phyloP scores from a whole-genome alignment of 2,329 filamentous ascomycete species.

The Boeremia exigua region DNA sequence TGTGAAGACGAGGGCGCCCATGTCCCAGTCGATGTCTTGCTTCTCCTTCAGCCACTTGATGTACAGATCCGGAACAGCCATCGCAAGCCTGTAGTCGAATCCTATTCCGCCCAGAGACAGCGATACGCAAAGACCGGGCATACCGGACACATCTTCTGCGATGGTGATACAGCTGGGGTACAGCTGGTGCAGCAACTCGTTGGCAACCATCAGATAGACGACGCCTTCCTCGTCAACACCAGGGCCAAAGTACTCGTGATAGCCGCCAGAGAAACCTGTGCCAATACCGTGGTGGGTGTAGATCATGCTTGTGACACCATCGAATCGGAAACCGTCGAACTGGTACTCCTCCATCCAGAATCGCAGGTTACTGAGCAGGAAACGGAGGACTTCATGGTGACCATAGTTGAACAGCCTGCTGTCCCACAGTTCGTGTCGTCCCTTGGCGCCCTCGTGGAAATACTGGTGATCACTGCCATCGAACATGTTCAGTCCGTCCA shows the following conservation, averaged over 20 bases:
- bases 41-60: slow-evolving; percentile 98
- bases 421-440: slow-evolving; percentile 92
- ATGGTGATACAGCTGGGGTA: slow-evolving; percentile 90
- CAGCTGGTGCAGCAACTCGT: slow-evolving; percentile 90
- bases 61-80: slow-evolving; percentile 98
- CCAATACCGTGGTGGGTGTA: slow-evolving; percentile 96
- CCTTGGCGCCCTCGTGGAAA: slow-evolving; percentile 87
- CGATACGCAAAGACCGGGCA: slow-evolving; percentile 93
- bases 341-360: slow-evolving; percentile 99
- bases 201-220: slow-evolving; percentile 94
- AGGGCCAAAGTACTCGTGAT: slow-evolving; percentile 95
- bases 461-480: slow-evolving; percentile 95
- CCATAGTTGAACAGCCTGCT: slow-evolving; percentile 98
- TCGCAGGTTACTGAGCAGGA: slow-evolving; percentile 89
- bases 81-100: slow-evolving; percentile 95
- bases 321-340: slow-evolving; percentile 97
- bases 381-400: slow-evolving; percentile 91
- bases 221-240: slow-evolving; percentile 92
- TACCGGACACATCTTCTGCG: slow-evolving; percentile 96
- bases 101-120: slow-evolving; percentile 88
- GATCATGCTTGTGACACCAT: slow-evolving; percentile 98
- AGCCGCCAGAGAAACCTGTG: slow-evolving; percentile 95
- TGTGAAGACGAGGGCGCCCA: slow-evolving; percentile 82
- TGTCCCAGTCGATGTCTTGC: slow-evolving; percentile 89
- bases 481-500: slow-evolving; percentile 94